A percentile compares a stretch with the other conserved stretches of the same genome.
Evolutionary conservation across 371 early-diverging fungal species (phyloP).

Genomic region (Mucor saturninus): DNA sequence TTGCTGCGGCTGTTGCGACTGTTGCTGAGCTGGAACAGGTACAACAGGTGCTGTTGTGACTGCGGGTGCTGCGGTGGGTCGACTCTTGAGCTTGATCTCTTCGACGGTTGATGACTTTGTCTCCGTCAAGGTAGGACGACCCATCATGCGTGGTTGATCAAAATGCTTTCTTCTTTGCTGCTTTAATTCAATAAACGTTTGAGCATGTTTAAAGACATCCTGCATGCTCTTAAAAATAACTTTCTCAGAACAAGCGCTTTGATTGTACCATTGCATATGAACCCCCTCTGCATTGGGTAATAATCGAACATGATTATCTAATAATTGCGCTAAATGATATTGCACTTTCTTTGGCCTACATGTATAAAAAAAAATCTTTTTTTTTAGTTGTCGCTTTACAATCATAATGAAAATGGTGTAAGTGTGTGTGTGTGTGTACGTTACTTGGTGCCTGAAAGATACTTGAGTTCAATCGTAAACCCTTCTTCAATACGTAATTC

Average conservation of each 20-base stretch:
- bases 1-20: not conserved
- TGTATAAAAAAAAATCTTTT: not conserved
- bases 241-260: constrained; percentile 69
- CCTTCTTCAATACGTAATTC: constrained; percentile 75
- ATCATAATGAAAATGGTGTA: too few relatives aligned
- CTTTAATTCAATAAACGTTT: constrained; percentile 64
- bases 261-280: constrained; percentile 74
- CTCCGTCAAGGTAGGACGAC: not conserved
- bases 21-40: constrained; percentile 11
- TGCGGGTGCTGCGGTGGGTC: not conserved
- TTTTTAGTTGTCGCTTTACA: too few relatives aligned
- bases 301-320: constrained; percentile 63
- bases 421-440: too few relatives aligned
- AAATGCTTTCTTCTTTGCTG: constrained; percentile 36
- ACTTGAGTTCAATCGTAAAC: constrained; percentile 81
- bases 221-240: constrained; percentile 80
- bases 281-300: constrained; percentile 73
- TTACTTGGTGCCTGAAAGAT: constrained; percentile 77
- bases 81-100: constrained; percentile 6
- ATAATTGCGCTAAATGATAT: constrained; percentile 75
- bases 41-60: not conserved
- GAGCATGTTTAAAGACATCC: constrained; percentile 75
- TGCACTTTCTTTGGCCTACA: constrained; percentile 77
- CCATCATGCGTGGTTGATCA: not conserved
- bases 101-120: not conserved